Evolutionary conservation across 1,284 basidiomycete genomes (phyloP), one percentile per base, ranked within the genome.

Genomic region (Golubevia pallescens): DNA sequence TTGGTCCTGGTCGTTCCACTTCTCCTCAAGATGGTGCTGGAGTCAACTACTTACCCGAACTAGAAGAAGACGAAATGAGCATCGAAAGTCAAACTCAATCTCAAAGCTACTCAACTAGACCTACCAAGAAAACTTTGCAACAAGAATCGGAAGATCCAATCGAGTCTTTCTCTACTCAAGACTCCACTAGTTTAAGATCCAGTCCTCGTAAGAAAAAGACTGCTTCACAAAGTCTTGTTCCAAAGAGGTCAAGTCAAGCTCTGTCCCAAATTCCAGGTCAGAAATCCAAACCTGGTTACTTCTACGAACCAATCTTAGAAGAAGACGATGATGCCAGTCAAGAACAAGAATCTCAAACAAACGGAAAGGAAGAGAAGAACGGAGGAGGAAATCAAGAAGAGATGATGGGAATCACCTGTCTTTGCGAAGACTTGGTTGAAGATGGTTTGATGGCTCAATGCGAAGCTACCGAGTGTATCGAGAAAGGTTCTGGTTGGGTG

Each of bases 401-500:
- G 42, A 48, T 13, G 42, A 48, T 48, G 42, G 42, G 16, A 48
- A 48, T 48, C 42, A 16, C 16, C 13, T 48, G 42, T 48, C 13
- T 13, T 16, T 48, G 42, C 16, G 42, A 16, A 48, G 42, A 48
- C 16, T 13, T 10, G 42, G 42, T 48, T 16, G 42, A 48, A 48
- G 42, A 48, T 48, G 42, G 42, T 13, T 16, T 48, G 10, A 48
- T 48, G 42, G 42, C 42, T 10, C 42, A 48, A 48, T 48, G 42
- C 42, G 42, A 48, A 16, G 42, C 42, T 48, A 16, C 42, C 42
- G 42, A 48, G 8, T 48, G 42, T 48, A 13, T 48, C 42, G 42
- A 23, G 62, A 54, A 24, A 57, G 32, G 55, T 28, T 63, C 14
- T n/a, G 21, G 53, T 8, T 14, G n/a, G 28, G 42, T 23, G 61